These are phyloP conservation scores for Scytalidium sp. DNA, from an alignment of 2,329 filamentous ascomycete genomes.

Conservation along the genomic window DNA sequence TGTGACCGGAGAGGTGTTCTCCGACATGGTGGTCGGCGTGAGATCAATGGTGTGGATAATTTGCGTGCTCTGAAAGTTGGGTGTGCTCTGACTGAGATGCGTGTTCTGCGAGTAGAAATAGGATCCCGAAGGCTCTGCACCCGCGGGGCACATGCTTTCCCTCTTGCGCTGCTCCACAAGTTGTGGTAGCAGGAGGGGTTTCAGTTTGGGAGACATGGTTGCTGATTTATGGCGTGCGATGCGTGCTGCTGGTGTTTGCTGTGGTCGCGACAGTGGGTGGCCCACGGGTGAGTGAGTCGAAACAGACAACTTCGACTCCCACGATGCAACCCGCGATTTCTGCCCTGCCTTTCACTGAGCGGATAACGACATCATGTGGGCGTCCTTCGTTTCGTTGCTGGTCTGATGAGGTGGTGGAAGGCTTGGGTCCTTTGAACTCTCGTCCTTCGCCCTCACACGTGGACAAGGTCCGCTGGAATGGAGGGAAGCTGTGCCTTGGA, in stretches of 20 bases:
- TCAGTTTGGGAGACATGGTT: constrained; percentile 39
- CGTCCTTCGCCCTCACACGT: constrained; percentile 22
- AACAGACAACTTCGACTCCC: background rate
- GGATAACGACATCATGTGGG: background rate
- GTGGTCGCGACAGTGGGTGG: constrained; percentile 4
- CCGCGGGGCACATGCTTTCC: constrained; percentile 30
- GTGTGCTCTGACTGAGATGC: background rate
- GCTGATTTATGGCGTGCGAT: constrained; percentile 1
- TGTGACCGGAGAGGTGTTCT: constrained; percentile 66
- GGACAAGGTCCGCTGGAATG: constrained; percentile 20
- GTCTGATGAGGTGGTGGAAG: background rate
- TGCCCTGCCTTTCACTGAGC: background rate
- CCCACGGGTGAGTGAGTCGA: background rate
- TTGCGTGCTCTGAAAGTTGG: background rate
- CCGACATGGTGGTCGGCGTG: constrained; percentile 54
- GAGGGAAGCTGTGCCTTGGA: constrained; percentile 12
- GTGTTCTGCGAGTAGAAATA: constrained; percentile 29
- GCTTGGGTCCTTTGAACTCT: background rate
- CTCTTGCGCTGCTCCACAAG: constrained; percentile 47
- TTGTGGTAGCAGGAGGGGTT: constrained; percentile 50
- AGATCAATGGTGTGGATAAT: too few species aligned
- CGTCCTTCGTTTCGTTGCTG: background rate
- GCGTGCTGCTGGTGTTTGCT: constrained; percentile 1
- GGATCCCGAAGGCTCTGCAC: constrained; percentile 25
- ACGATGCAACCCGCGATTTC: background rate